These are phyloP conservation scores for Phycomyces nitens DNA, from an alignment of 192 early-diverging fungal species.

Conservation along the genomic window DNA sequence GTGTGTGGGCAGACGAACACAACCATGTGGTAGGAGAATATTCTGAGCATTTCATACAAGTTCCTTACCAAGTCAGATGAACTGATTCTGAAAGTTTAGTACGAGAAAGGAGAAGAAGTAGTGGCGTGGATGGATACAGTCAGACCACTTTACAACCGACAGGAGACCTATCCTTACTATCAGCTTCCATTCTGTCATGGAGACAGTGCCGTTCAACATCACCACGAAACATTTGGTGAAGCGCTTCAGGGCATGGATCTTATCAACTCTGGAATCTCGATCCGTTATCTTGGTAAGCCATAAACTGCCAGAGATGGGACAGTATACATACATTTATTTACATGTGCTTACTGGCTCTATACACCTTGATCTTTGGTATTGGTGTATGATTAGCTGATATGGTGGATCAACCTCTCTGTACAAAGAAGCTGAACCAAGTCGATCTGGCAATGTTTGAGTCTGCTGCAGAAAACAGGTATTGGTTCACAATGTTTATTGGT, in stretches of 20 bases:
- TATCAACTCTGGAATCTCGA: constrained; percentile 64
- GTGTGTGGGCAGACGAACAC: constrained; percentile 27
- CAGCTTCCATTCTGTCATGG: constrained; percentile 74
- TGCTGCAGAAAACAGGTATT: constrained; percentile 63
- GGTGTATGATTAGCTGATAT: constrained; percentile 2
- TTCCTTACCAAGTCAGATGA: neutral
- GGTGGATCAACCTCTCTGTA: constrained; percentile 46
- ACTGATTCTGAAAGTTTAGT: constrained; percentile 32
- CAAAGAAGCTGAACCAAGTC: constrained; percentile 33
- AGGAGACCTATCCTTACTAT: constrained; percentile 74
- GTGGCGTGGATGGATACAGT: constrained; percentile 71
- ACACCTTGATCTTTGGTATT: neutral
- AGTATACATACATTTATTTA: neutral
- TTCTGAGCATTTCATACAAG: neutral
- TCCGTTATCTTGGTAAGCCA: constrained; percentile 58
- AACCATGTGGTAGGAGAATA: constrained; percentile 22
- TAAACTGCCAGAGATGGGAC: neutral
- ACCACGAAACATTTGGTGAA: constrained; percentile 78
- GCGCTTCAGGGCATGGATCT: constrained; percentile 76
- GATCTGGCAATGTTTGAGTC: constrained; percentile 59
- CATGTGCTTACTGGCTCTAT: neutral
- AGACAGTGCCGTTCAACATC: constrained; percentile 54
- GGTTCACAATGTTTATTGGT: constrained; percentile 63
- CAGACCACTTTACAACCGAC: constrained; percentile 58
- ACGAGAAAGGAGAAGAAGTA: constrained; percentile 59